Percentiles rank a stretch among this genome's conserved stretches.
phyloP scores from a whole-genome alignment of 1,284 basidiomycete genomes.

The Puccinia hordei region DNA sequence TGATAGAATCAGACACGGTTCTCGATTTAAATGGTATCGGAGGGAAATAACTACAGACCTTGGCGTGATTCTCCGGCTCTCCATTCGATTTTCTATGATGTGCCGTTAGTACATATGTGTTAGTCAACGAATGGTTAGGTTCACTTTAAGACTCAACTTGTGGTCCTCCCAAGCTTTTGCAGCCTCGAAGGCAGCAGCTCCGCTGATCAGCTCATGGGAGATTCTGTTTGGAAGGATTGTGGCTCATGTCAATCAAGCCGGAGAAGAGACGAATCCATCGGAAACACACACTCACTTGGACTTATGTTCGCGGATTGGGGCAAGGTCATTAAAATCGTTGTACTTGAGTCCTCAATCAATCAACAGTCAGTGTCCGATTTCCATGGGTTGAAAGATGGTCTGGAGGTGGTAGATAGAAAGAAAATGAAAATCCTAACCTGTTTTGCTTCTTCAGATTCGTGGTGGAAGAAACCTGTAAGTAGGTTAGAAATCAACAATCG shows the following conservation, averaged over 20 bases:
- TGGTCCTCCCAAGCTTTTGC: conserved; percentile 50
- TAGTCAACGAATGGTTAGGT: neutral
- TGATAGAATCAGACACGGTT: neutral
- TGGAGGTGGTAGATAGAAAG: neutral
- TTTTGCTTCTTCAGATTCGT: conserved; percentile 30
- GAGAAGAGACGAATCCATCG: neutral
- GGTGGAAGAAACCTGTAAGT: conserved; percentile 33
- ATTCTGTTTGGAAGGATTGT: conserved; percentile 14
- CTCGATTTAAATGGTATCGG: neutral
- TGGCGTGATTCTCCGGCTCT: conserved; percentile 47
- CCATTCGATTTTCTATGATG: conserved; percentile 33
- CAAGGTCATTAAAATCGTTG: conserved; percentile 34
- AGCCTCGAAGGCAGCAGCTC: conserved; percentile 46
- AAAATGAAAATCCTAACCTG: neutral
- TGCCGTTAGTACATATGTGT: neutral
- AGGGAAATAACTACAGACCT: conserved; percentile 8
- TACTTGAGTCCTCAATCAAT: neutral
- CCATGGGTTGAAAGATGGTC: neutral
- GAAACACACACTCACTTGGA: conserved; percentile 24
- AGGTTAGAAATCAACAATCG: neutral
- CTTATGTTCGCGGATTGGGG: conserved; percentile 27
- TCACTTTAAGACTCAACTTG: conserved; percentile 36
- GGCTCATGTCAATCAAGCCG: neutral
- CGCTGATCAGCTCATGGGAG: conserved; percentile 49
- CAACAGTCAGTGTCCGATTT: neutral